Base-by-base conservation (phyloP, 1,139 yeast genomes). In the Wickerhamiella infanticola region DNA sequence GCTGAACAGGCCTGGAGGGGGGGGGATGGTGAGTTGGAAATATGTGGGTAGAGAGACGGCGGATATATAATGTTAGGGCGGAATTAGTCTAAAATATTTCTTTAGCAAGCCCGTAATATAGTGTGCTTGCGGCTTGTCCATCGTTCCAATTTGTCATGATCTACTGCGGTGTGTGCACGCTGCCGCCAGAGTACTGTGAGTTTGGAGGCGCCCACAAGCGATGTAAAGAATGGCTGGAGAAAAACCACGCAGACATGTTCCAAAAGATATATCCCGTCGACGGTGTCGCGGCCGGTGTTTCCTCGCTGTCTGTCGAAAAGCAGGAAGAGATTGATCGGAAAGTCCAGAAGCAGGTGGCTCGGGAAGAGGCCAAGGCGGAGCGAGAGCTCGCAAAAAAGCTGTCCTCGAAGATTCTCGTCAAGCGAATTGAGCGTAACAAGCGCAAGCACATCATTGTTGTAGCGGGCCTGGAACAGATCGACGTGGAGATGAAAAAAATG, bases 141-240 rank as follows among this genome's bases (percentile, higher is more conserved):
- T 18, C 18, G 18, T 18, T 18, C 33, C 7, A 29, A 29, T 29
- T 29, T 29, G 41, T 23, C 36, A 31, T 37, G 51, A 42, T 40
- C 24, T 46, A 88, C 66, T 88, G 97, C 63, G 90, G 79, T 4
- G 74, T 86, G 7, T 88, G 97, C 63, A 66, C 86, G 0, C 79
- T 76, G 59, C 96, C 96, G 13, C 90, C 90, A 2, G 97, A 86
- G 64, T 88, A 79, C 65, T 88, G 98, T 67, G 97, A 88, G 61
- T 88, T 86, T 61, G 94, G 95, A 11, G 82, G 83, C 43, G 71
- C 79, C 38, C 71, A 81, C 63, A 80, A 79, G 59, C 76, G 85
- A 60, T 88, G 98, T 66, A 83, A 81, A 57, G 78, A 74, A 37
- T 86, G 96, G 95, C 72, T 88, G 40, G 67, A 73, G 49, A 75